phyloP scores from a whole-genome alignment of 2,329 filamentous ascomycete species.

The Graphiopsis chlorocephala region DNA sequence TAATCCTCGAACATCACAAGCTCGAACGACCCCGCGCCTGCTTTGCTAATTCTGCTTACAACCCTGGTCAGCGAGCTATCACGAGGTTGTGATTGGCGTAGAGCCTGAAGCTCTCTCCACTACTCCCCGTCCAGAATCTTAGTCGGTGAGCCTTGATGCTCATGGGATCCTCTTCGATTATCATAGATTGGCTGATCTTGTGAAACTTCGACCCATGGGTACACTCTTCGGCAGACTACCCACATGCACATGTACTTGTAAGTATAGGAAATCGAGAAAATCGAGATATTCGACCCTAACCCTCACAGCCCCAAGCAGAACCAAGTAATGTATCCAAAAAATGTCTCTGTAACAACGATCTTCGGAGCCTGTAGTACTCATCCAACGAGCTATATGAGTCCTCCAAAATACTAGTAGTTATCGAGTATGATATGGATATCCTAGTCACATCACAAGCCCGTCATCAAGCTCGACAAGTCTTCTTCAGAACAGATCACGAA shows the following conservation, averaged over 20 bases:
- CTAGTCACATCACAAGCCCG: no score
- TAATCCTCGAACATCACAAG: constrained; percentile 5
- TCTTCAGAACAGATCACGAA: no score
- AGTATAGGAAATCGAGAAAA: neutral
- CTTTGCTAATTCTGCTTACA: constrained; percentile 12
- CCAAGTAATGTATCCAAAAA: neutral
- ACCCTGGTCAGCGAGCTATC: neutral
- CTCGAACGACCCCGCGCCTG: constrained; percentile 8
- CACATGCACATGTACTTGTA: neutral
- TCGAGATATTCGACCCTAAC: neutral
- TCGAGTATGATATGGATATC: no score
- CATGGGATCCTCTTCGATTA: neutral
- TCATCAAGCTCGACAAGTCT: no score
- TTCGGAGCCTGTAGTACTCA: neutral
- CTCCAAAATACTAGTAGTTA: no score
- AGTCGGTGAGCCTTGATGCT: neutral
- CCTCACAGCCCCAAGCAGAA: neutral
- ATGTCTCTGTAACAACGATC: neutral
- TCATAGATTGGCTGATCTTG: neutral
- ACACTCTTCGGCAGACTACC: no score
- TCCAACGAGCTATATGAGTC: no score
- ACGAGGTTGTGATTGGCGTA: neutral
- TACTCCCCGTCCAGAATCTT: neutral
- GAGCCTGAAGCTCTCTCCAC: neutral
- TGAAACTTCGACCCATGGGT: no score